These are phyloP conservation scores for Exophiala mesophila DNA, from an alignment of 2,329 filamentous ascomycete genomes.

Conservation along the genomic window DNA sequence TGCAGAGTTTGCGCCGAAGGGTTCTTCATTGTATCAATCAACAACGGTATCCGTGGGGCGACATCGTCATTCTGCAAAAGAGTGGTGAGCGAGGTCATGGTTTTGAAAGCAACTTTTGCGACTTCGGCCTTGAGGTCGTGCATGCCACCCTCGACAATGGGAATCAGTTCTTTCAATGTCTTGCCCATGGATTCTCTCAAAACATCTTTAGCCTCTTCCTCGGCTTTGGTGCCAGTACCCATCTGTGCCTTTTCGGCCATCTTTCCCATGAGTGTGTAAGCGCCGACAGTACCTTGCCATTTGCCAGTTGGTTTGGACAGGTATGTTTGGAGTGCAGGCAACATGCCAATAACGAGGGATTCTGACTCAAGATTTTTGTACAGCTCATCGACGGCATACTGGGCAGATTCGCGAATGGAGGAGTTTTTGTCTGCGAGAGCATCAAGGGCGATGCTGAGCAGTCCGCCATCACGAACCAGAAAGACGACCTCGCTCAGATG, in stretches of 20 bases:
- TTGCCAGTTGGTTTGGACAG: slow-evolving; percentile 81
- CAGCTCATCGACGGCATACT: slow-evolving; percentile 88
- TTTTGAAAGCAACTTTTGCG: slow-evolving; percentile 78
- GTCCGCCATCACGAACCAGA: slow-evolving; percentile 70
- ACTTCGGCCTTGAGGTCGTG: slow-evolving; percentile 88
- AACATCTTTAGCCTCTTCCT: slow-evolving; percentile 81
- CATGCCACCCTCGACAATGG: slow-evolving; percentile 87
- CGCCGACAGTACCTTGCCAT: slow-evolving; percentile 93
- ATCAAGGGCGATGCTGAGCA: slow-evolving; percentile 72
- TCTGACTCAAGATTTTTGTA: slow-evolving; percentile 76
- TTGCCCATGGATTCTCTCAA: slow-evolving; percentile 86
- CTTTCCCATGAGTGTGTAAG: slow-evolving; percentile 75
- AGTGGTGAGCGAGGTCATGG: slow-evolving; percentile 85
- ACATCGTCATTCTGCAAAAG: slow-evolving; percentile 97
- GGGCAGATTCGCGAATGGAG: slow-evolving; percentile 83
- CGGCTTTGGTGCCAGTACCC: slow-evolving; percentile 74
- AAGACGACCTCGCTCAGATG: slow-evolving; percentile 76
- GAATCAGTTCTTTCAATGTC: slow-evolving; percentile 80
- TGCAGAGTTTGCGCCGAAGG: slow-evolving; percentile 82
- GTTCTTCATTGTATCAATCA: slow-evolving; percentile 93
- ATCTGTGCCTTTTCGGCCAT: slow-evolving; percentile 95
- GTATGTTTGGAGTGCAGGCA: slow-evolving; percentile 71
- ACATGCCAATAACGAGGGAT: slow-evolving; percentile 73
- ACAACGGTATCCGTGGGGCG: slow-evolving; percentile 79
- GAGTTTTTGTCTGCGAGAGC: slow-evolving; percentile 83